Percentiles rank a stretch among this genome's conserved stretches.
Conservation (phyloP, 768 basidiomycete genomes). For the Pisolithus tinctorius region DNA sequence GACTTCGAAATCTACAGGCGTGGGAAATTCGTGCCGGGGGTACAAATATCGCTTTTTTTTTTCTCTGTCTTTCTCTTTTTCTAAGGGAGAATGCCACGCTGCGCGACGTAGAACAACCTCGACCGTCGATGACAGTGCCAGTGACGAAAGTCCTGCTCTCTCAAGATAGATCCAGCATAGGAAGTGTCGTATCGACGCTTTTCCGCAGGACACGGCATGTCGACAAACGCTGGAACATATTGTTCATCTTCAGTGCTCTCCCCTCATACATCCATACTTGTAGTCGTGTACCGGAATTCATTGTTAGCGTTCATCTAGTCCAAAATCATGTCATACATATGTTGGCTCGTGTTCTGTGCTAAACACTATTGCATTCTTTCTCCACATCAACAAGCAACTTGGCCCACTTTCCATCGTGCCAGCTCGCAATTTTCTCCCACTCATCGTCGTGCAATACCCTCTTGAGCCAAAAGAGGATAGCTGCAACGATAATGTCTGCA, state of each 20-base stretch:
- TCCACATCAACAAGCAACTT: constrained; percentile 17
- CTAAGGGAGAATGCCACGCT: constrained; percentile 56
- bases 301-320: no score
- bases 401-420: constrained; percentile 22
- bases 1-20: constrained; percentile 17
- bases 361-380: constrained; percentile 17
- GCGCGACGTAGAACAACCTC: constrained; percentile 42
- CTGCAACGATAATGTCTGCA: constrained; percentile 23
- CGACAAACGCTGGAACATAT: constrained; percentile 52
- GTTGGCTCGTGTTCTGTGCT: not conserved
- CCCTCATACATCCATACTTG: no score
- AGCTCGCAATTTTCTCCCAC: constrained; percentile 17
- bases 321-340: no score
- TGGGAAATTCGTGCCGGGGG: constrained; percentile 30
- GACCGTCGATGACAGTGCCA: constrained; percentile 62
- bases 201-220: constrained; percentile 52
- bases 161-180: constrained; percentile 53
- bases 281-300: no score
- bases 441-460: constrained; percentile 17
- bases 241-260: no score
- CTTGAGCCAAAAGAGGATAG: constrained; percentile 10
- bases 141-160: constrained; percentile 52
- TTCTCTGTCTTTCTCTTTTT: constrained; percentile 16
- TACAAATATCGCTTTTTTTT: constrained; percentile 11
- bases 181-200: constrained; percentile 55